Evolutionary conservation across 1,284 basidiomycete species (phyloP).

Genomic region (Austroboletus niveus): DNA sequence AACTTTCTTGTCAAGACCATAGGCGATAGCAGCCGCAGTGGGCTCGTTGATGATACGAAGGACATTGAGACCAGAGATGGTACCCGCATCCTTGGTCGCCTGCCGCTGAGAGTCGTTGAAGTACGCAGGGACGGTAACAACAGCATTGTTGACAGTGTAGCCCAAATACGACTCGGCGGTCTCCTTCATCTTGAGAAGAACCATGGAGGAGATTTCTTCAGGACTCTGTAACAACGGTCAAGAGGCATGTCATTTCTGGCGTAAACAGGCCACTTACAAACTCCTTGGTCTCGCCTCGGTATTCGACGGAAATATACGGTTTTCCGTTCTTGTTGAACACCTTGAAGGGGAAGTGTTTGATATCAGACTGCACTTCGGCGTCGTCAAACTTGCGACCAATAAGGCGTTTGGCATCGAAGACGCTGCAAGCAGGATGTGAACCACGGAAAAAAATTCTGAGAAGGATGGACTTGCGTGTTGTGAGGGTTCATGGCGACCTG

Average conservation of each 20-base stretch:
- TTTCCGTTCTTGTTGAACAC: conserved; percentile 82
- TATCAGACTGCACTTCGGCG: conserved; percentile 88
- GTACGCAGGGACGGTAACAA: conserved; percentile 94
- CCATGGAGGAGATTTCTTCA: conserved; percentile 98
- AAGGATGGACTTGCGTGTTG: conserved; percentile 53
- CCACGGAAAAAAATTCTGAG: conserved; percentile 8
- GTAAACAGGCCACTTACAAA: conserved; percentile 61
- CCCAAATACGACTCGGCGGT: conserved; percentile 97
- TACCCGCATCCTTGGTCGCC: conserved; percentile 93
- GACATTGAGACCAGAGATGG: conserved; percentile 87
- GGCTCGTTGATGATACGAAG: conserved; percentile 98
- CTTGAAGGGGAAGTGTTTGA: conserved; percentile 96
- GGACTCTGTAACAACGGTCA: conserved; percentile 60
- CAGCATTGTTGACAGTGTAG: conserved; percentile 78
- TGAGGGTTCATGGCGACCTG: conserved; percentile 87
- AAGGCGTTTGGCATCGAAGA: conserved; percentile 89
- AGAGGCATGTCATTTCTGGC: conserved; percentile 3
- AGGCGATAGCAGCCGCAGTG: conserved; percentile 92
- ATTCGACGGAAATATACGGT: conserved; percentile 87
- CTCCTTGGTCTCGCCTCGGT: conserved; percentile 89
- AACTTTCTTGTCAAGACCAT: conserved; percentile 91
- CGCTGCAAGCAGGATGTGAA: conserved; percentile 41
- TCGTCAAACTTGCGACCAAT: conserved; percentile 87
- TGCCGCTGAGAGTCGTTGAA: conserved; percentile 98
- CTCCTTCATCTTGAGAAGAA: conserved; percentile 98